Percentiles rank a stretch among this genome's conserved stretches.
phyloP scores from a whole-genome alignment of 768 basidiomycete species.

The Trametes gibbosa region DNA sequence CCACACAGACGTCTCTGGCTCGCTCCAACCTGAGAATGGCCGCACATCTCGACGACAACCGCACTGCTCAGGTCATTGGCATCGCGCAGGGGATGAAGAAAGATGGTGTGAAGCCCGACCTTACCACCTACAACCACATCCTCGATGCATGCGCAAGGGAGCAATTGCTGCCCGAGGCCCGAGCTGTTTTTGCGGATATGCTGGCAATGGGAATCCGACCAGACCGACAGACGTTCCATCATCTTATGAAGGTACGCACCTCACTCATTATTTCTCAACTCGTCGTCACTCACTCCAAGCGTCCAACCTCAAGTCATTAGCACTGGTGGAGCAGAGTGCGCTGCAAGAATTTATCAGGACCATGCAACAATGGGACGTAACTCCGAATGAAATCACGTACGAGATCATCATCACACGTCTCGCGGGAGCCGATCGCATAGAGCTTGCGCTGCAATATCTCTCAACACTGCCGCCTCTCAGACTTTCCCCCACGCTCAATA shows the following conservation, averaged over 20 bases:
- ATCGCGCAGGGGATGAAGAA: slow-evolving; percentile 58
- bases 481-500: slow-evolving; percentile 47
- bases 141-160: slow-evolving; percentile 47
- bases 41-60: slow-evolving; percentile 35
- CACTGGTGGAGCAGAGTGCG: not conserved
- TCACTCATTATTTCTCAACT: not conserved
- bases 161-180: slow-evolving; percentile 48
- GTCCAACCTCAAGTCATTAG: not conserved
- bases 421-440: slow-evolving; percentile 49
- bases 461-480: slow-evolving; percentile 53
- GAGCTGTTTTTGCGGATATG: slow-evolving; percentile 74
- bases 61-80: slow-evolving; percentile 41
- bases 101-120: slow-evolving; percentile 49
- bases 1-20: slow-evolving; percentile 18
- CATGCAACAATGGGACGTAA: slow-evolving; percentile 50
- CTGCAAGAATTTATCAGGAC: slow-evolving; percentile 42
- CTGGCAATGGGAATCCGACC: slow-evolving; percentile 45
- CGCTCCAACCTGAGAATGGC: slow-evolving; percentile 33
- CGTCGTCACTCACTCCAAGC: not conserved
- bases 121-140: slow-evolving; percentile 55
- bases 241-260: slow-evolving; percentile 53
- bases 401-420: slow-evolving; percentile 50
- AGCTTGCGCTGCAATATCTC: slow-evolving; percentile 61
- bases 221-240: slow-evolving; percentile 51
- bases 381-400: slow-evolving; percentile 54